Base-by-base conservation (phyloP, 805 yeast species). In the Saturnispora sanitii region DNA sequence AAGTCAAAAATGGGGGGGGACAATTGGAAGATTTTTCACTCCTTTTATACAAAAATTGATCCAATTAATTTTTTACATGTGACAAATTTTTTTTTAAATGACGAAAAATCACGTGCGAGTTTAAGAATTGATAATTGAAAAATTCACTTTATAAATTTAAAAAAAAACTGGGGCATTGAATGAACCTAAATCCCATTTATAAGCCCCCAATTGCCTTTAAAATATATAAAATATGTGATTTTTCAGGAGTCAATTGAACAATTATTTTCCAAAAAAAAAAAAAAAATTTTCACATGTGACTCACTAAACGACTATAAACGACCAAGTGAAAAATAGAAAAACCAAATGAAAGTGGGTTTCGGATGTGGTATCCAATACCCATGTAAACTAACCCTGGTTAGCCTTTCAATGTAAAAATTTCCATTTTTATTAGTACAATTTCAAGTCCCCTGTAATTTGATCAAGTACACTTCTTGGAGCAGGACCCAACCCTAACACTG, bases 401-500 rank as follows among this genome's bases (percentile, higher is more conserved):
- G n/a, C n/a, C n/a, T n/a, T n/a, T n/a, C n/a, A n/a, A n/a, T n/a
- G n/a, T n/a, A n/a, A n/a, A n/a, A n/a, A n/a, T n/a, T n/a, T n/a
- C n/a, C n/a, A n/a, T n/a, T n/a, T n/a, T n/a, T n/a, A n/a, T 51
- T 61, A 86, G 54, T 82, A 85, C 44, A 90, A 65, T 56, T 81
- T 84, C 51, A 90, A 67, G 20, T 71, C 79, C 13, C 84, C 80
- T 1, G 97, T 88, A 41, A 90, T 76, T 55, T 79, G 76, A 57
- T 92, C 96, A 45, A 90, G 60, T 0, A 80, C 77, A 0, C 70
- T 50, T 49, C 79, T 84, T 18, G 97, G 96, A 16, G 96, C 97
- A 1, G 99, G 99, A 0, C 99, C 99, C 21, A 92, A 58, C 1
- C 97, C 98, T n/a, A 92, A 63, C 1, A 92, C 97, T 0, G 98